Evolutionary conservation across 164 flowering plant species (phyloP), one percentile per base, ranked within the genome.

Genomic region (Vitis labrusca): DNA sequence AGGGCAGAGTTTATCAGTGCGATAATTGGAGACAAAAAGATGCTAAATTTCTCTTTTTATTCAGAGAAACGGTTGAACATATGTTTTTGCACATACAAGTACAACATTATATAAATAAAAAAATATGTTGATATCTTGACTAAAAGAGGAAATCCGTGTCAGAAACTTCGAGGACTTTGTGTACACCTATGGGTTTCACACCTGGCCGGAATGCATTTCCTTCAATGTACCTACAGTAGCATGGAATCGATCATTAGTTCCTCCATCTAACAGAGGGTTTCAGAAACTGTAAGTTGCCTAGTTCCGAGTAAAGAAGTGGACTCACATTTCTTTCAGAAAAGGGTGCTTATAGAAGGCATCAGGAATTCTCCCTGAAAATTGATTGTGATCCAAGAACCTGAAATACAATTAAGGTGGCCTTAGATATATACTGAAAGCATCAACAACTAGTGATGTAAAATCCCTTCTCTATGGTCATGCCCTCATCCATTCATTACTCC

Each of bases 301-400:
- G 30, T 58, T 56, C 11, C n/a, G 48, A 60, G 32, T 7, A 19
- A 2, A 13, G 0, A 49, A 58, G n/a, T 53, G 47, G 52, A 82
- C 97, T 84, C 71, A 89, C 99, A 96, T 78, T 80, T 92, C 99
- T 79, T 96, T 96, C 73, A 96, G 76, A 79, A 83, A 87, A 4
- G 89, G 87, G 70, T 96, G 98, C 66, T 89, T 93, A 65, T 96
- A 96, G 78, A 92, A 86, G 51, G 90, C 84, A 69, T 92, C 91
- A 27, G 98, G 97, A 65, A 96, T 91, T 68, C 93, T 84, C 70
- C 97, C 98, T 12, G 89, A 59, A 73, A 95, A 93, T 64, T 87
- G 88, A 73, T 95, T 91, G 84, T 95, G 98, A 81, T 95, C 99
- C 86, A 95, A 76, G 76, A 90, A 91, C 94, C 99, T 95, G 87